Evolutionary conservation across 2,329 filamentous ascomycete genomes (phyloP), one percentile per base, ranked within the genome.

Genomic region (Xylariaceae sp.): DNA sequence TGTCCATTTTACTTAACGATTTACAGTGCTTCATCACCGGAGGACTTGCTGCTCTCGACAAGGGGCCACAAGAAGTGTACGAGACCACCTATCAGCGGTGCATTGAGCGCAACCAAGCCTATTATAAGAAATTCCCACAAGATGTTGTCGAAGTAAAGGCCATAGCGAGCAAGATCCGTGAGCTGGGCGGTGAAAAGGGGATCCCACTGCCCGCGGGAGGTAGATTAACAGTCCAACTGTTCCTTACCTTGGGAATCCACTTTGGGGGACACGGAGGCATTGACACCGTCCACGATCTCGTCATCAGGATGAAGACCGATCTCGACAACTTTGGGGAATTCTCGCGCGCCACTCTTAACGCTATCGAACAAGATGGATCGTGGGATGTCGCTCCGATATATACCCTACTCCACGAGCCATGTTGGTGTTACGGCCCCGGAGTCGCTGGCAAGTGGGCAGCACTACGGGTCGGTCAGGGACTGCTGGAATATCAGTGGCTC

Each of bases 361-460:
- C 76, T 0, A 71, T 95, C 20, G 89, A 95, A 63, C 67, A 73
- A 17, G 77, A 78, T 41, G 76, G 83, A 2, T 72, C 76, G 2
- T 90, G 89, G 59, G 90, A 96, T 59, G 77, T 80, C 33, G 81
- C 83, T 55, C 81, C 92, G 45, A 80, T 96, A 49, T 97, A 96
- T 63, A 85, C 87, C 20, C 73, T 96, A 32, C 71, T 96, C 3
- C 92, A 97, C 62, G 92, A 97, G 66, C 76, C 87, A 6, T 85
- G 91, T 55, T 97, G 96, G 72, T 92, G 86, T 64, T 80, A 86
- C 64, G 79, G 80, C 49, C 78, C 72, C 4, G 72, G 74, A 6
- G 63, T 76, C 25, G 73, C 80, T 7, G 84, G 88, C 2, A 77
- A 80, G 45, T 95, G 90, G 90, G 83, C 88, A 5, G 86, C 87